phyloP scores from a whole-genome alignment of 805 yeast genomes.

The Myxozyma neglecta region DNA sequence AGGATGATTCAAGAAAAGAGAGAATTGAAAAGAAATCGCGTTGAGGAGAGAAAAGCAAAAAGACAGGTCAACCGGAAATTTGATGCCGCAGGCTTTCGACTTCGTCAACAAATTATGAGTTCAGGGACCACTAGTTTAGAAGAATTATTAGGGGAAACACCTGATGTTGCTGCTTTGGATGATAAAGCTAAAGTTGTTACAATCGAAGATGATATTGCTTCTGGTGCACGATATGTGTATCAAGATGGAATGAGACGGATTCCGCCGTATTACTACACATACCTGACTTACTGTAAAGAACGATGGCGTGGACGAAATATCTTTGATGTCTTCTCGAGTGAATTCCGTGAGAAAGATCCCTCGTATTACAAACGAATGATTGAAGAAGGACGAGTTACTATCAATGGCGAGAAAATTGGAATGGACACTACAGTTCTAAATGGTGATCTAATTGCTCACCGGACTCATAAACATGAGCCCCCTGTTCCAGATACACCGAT shows the following conservation, averaged over 20 bases:
- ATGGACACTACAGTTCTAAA: slow-evolving; percentile 67
- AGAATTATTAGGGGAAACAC: slow-evolving; percentile 21
- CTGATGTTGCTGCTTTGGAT: slow-evolving; percentile 10
- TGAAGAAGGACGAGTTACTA: slow-evolving; percentile 71
- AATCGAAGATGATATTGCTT: slow-evolving; percentile 39
- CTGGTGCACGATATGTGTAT: slow-evolving; percentile 42
- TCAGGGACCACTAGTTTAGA: slow-evolving; percentile 5
- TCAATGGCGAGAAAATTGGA: slow-evolving; percentile 67
- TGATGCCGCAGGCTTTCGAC: slow-evolving; percentile 25
- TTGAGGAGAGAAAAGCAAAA: neutral
- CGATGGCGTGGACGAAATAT: slow-evolving; percentile 88
- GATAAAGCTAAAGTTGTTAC: slow-evolving; percentile 21
- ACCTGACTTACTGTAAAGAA: slow-evolving; percentile 84
- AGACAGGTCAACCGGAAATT: slow-evolving; percentile 3
- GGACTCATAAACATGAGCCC: slow-evolving; percentile 88
- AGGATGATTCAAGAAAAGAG: neutral
- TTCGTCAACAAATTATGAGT: slow-evolving; percentile 23
- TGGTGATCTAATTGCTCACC: slow-evolving; percentile 80
- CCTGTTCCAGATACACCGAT: slow-evolving; percentile 63
- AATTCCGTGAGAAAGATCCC: slow-evolving; percentile 76
- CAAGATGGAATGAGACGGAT: slow-evolving; percentile 56
- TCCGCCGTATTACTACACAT: slow-evolving; percentile 83
- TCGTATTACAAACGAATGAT: slow-evolving; percentile 60
- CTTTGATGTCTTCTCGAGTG: slow-evolving; percentile 76
- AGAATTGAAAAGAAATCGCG: neutral